Percentiles rank a stretch among this genome's conserved stretches.
Conservation (phyloP, 176 grass and related monocot genomes). For the Lolium perenne region DNA sequence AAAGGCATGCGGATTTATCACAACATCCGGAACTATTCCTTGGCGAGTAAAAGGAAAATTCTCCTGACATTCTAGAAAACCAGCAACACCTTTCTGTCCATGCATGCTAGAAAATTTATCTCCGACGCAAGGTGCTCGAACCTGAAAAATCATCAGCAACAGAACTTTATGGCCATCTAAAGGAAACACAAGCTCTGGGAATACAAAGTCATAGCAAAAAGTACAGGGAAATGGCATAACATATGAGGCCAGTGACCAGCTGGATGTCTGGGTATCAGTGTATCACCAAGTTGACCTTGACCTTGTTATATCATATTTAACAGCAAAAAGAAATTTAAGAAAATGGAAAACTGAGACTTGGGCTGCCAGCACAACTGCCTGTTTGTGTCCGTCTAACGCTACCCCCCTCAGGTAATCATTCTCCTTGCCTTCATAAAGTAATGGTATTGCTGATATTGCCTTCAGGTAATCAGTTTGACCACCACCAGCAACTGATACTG, state of each 20-base stretch:
- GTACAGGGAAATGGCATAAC: neutral
- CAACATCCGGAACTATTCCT: slow-evolving; percentile 95
- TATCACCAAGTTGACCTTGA: slow-evolving; percentile 4
- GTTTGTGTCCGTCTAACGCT: neutral
- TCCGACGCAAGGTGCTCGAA: slow-evolving; percentile 81
- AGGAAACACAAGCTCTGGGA: neutral
- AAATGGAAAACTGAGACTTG: slow-evolving; percentile 7
- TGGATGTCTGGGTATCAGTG: slow-evolving; percentile 20
- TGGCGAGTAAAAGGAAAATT: slow-evolving; percentile 86
- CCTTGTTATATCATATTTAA: neutral
- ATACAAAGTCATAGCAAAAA: slow-evolving; percentile 22
- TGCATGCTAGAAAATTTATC: slow-evolving; percentile 99
- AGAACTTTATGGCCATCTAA: slow-evolving; percentile 27
- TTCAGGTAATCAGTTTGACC: too few species aligned
- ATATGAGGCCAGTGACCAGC: neutral
- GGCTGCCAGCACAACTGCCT: slow-evolving; percentile 17
- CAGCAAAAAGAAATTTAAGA: neutral
- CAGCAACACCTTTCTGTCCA: slow-evolving; percentile 94
- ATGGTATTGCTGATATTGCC: too few species aligned
- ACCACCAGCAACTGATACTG: neutral
- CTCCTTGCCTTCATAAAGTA: neutral
- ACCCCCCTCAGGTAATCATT: neutral
- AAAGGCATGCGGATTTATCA: slow-evolving; percentile 98
- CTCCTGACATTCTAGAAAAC: slow-evolving; percentile 92
- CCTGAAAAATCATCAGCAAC: slow-evolving; percentile 59